phyloP scores from a whole-genome alignment of 116 monocot genomes.

The Trichopus zeylanicus region DNA sequence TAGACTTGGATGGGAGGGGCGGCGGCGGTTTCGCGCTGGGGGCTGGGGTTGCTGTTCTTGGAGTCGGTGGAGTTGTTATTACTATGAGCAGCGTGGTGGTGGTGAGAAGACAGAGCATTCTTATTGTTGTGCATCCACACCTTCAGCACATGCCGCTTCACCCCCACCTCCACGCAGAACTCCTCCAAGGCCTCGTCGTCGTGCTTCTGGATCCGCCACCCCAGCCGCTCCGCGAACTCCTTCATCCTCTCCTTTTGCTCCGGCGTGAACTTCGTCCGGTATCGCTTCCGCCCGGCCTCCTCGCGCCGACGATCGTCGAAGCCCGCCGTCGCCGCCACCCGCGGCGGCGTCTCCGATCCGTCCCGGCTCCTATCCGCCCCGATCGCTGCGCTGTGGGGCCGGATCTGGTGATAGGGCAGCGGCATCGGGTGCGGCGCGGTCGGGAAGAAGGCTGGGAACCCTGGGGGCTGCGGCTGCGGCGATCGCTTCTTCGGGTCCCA shows the following conservation, averaged over 20 bases:
- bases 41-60: background rate
- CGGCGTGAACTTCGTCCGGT: conserved; percentile 45
- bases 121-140: conserved; percentile 77
- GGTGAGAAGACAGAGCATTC: conserved; percentile 17
- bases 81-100: background rate
- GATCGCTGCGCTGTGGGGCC: background rate
- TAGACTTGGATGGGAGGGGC: conserved; percentile 3
- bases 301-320: background rate
- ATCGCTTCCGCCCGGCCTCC: conserved; percentile 16
- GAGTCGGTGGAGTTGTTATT: background rate
- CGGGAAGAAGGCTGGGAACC: conserved; percentile 4
- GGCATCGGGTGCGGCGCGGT: conserved; percentile 7
- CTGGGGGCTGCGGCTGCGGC: conserved; percentile 10
- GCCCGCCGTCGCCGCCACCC: too few species aligned
- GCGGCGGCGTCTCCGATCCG: conserved; percentile 7
- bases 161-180: conserved; percentile 46
- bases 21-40: background rate
- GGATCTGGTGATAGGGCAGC: conserved; percentile 7
- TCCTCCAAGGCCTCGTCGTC: conserved; percentile 40
- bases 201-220: conserved; percentile 53
- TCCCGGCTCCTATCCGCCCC: background rate
- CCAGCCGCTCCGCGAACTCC: conserved; percentile 48
- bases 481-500: conserved; percentile 2
- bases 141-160: conserved; percentile 50
- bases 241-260: conserved; percentile 70